Evolutionary conservation across 2,329 filamentous ascomycete species (phyloP).

Genomic region (Magnaporthiopsis rhizophila): DNA sequence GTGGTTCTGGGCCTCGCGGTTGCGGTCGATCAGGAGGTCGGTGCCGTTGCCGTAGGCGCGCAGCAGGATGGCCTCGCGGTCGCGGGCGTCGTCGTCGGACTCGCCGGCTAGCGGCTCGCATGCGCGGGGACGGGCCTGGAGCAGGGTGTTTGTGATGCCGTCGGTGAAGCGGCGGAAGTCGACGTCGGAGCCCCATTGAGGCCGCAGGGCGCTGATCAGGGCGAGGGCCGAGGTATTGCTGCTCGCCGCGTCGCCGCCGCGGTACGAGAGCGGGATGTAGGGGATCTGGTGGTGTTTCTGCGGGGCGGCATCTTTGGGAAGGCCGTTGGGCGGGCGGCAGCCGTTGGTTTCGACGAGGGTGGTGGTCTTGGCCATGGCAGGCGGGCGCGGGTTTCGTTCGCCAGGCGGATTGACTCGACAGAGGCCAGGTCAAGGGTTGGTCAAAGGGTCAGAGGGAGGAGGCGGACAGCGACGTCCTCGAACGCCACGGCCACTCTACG

Average conservation of each 20-base stretch:
- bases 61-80: slow-evolving; percentile 78
- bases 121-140: slow-evolving; percentile 47
- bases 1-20: slow-evolving; percentile 73
- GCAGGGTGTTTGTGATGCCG: slow-evolving; percentile 91
- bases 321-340: slow-evolving; percentile 6
- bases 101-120: slow-evolving; percentile 25
- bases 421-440: slow-evolving; percentile 2
- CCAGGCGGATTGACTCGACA: not conserved
- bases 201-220: slow-evolving; percentile 71
- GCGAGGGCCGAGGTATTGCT: slow-evolving; percentile 64
- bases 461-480: too few relatives aligned
- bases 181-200: slow-evolving; percentile 61
- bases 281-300: slow-evolving; percentile 37
- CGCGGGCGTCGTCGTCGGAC: slow-evolving; percentile 24
- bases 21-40: slow-evolving; percentile 89
- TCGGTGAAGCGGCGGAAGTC: slow-evolving; percentile 91
- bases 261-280: slow-evolving; percentile 70
- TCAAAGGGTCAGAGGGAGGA: not conserved
- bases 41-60: slow-evolving; percentile 93
- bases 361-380: slow-evolving; percentile 8
- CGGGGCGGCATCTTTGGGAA: slow-evolving; percentile 3
- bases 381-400: not conserved
- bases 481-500: too few relatives aligned
- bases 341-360: slow-evolving; percentile 7
- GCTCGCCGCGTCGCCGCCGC: slow-evolving; percentile 56